Percentiles rank a stretch among this genome's conserved stretches.
Evolutionary conservation across 139 green algal genomes (phyloP).

Genomic region (Volvox reticuliferus): DNA sequence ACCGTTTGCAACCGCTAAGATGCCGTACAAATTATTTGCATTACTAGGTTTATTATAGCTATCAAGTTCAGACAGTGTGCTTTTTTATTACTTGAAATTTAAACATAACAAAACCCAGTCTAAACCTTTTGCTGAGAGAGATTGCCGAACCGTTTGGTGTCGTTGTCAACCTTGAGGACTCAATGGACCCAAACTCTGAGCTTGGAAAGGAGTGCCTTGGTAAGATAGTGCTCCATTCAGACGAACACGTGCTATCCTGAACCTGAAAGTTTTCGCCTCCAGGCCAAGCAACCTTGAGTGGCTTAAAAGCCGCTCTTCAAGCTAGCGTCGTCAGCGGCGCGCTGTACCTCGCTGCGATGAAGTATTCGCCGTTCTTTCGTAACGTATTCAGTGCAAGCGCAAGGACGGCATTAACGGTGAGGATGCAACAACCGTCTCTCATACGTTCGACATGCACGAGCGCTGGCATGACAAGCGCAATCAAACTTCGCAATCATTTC

Average conservation of each 20-base stretch:
- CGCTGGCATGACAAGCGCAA: background rate
- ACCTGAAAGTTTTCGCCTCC: background rate
- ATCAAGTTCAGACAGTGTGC: background rate
- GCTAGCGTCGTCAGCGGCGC: background rate
- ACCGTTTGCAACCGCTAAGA: no score
- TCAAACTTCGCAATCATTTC: background rate
- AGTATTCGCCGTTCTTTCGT: slow-evolving; percentile 8
- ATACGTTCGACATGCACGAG: background rate
- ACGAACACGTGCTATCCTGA: background rate
- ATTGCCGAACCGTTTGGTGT: background rate
- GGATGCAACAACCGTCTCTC: background rate
- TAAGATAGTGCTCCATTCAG: background rate
- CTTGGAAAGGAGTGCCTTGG: slow-evolving; percentile 14
- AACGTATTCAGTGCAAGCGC: slow-evolving; percentile 20
- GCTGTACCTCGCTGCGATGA: background rate
- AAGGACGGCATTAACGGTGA: slow-evolving; percentile 30
- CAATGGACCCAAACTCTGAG: slow-evolving; percentile 33
- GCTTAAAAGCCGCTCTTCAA: background rate
- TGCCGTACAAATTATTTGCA: no score
- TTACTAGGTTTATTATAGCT: background rate
- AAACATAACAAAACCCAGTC: background rate
- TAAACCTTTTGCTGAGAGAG: no score
- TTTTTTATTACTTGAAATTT: background rate
- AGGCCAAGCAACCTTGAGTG: background rate
- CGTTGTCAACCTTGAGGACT: background rate